A percentile compares a stretch with the other conserved stretches of the same genome.
Conservation (phyloP, 495 filamentous ascomycete genomes). For the Parathielavia appendiculata region DNA sequence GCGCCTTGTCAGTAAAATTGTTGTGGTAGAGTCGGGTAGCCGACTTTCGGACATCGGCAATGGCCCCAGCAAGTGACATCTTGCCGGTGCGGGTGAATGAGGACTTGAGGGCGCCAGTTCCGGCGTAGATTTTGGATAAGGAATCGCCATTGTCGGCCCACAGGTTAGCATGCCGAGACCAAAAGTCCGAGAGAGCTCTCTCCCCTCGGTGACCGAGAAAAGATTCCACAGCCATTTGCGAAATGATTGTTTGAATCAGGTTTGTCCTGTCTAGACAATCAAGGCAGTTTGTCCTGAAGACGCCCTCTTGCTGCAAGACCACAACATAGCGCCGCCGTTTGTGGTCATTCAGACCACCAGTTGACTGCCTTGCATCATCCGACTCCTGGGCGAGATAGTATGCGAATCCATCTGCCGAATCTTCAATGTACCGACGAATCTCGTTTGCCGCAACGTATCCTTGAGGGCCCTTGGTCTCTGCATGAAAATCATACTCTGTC, state of each 20-base stretch:
- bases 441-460: slow-evolving; percentile 83
- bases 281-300: slow-evolving; percentile 93
- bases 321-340: slow-evolving; percentile 53
- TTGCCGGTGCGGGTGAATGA: slow-evolving; percentile 96
- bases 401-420: slow-evolving; percentile 77
- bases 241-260: slow-evolving; percentile 91
- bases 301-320: slow-evolving; percentile 82
- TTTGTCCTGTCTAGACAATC: slow-evolving; percentile 97
- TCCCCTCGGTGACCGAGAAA: slow-evolving; percentile 68
- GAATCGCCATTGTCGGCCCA: slow-evolving; percentile 99
- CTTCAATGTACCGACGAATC: slow-evolving; percentile 67
- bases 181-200: slow-evolving; percentile 68
- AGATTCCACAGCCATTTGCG: slow-evolving; percentile 78
- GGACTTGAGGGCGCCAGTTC: slow-evolving; percentile 89
- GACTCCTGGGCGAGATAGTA: slow-evolving; percentile 79
- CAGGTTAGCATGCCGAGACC: slow-evolving; percentile 80
- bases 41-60: slow-evolving; percentile 91
- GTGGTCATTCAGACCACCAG: slow-evolving; percentile 17
- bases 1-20: slow-evolving; percentile 89
- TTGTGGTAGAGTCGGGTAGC: slow-evolving; percentile 93
- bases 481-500: slow-evolving; percentile 93
- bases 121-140: slow-evolving; percentile 91
- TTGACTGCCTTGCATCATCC: slow-evolving; percentile 39
- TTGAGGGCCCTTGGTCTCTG: slow-evolving; percentile 78
- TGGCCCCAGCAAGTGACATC: slow-evolving; percentile 90